phyloP scores from a whole-genome alignment of 2,329 filamentous ascomycete species.

The Aureobasidium vineae region DNA sequence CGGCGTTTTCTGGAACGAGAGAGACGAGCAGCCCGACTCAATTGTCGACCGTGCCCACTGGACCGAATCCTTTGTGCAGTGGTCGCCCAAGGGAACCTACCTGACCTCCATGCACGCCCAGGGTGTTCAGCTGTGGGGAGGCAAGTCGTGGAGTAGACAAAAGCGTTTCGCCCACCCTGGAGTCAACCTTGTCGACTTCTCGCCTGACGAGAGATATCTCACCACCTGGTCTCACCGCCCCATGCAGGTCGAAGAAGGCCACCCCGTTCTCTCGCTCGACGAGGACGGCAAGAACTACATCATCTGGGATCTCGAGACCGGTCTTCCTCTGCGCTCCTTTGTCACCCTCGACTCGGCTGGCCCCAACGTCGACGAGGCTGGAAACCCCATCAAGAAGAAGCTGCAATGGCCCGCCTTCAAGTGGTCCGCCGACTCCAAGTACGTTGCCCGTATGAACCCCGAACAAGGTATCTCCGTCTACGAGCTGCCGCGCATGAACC shows the following conservation, averaged over 20 bases:
- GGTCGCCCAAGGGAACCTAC: slow-evolving; percentile 93
- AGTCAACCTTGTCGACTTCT: slow-evolving; percentile 95
- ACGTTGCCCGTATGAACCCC: slow-evolving; percentile 87
- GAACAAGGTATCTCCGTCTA: slow-evolving; percentile 89
- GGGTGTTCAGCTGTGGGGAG: slow-evolving; percentile 97
- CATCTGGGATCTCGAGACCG: slow-evolving; percentile 93
- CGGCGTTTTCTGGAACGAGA: slow-evolving; percentile 97
- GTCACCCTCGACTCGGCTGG: slow-evolving; percentile 78
- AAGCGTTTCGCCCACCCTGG: slow-evolving; percentile 93
- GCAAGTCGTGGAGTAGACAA: slow-evolving; percentile 81
- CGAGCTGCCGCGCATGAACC: slow-evolving; percentile 82
- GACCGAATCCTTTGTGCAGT: slow-evolving; percentile 98
- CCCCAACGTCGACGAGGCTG: slow-evolving; percentile 59
- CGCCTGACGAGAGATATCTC: slow-evolving; percentile 85
- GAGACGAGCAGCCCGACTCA: slow-evolving; percentile 82
- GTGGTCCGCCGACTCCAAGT: slow-evolving; percentile 97
- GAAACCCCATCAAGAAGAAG: slow-evolving; percentile 77
- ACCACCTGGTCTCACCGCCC: slow-evolving; percentile 96
- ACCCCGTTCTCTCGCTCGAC: slow-evolving; percentile 71
- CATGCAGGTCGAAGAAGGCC: slow-evolving; percentile 86
- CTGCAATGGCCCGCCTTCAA: slow-evolving; percentile 99
- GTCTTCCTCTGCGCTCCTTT: slow-evolving; percentile 88
- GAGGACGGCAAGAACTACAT: slow-evolving; percentile 99
- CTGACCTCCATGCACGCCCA: slow-evolving; percentile 93
- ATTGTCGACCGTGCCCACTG: slow-evolving; percentile 92